A percentile compares a stretch with the other conserved stretches of the same genome.
Conservation (phyloP, 2,329 filamentous ascomycete species). For the Ophiostoma sp. region DNA sequence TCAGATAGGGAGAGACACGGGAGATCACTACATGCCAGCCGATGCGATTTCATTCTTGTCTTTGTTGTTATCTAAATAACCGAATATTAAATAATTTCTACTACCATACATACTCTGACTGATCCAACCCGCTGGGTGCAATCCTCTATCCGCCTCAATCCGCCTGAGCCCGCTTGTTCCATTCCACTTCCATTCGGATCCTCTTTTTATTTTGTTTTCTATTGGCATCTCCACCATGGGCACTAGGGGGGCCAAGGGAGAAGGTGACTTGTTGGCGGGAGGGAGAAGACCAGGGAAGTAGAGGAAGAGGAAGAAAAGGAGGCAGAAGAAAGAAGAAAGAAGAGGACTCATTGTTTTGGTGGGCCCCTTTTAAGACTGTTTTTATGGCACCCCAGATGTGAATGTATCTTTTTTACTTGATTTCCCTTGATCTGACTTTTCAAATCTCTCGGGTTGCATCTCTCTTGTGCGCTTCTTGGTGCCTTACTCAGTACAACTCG, state of each 20-base stretch:
- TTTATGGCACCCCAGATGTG: background rate
- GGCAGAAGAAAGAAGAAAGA: background rate
- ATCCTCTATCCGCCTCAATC: background rate
- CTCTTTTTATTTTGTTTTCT: conserved; percentile 16
- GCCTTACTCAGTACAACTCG: background rate
- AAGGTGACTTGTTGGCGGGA: background rate
- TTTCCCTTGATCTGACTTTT: background rate
- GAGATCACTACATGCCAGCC: conserved; percentile 10
- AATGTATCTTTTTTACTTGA: background rate
- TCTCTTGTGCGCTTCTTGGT: background rate
- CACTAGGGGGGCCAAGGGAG: background rate
- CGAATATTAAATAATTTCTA: background rate
- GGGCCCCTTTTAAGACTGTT: background rate
- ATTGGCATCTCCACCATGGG: conserved; percentile 3
- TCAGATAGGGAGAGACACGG: conserved; percentile 8
- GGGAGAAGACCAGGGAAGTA: background rate
- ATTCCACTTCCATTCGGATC: conserved; percentile 9
- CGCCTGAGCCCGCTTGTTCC: conserved; percentile 9
- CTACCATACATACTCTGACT: background rate
- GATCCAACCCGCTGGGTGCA: conserved; percentile 8
- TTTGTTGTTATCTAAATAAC: background rate
- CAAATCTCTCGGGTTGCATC: too few relatives aligned
- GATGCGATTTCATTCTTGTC: background rate
- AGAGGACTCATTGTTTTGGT: background rate
- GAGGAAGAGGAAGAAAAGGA: background rate